Evolutionary conservation across 106 monocot species (phyloP), one percentile per base, ranked within the genome.

Genomic region (Dendrobium officinale): DNA sequence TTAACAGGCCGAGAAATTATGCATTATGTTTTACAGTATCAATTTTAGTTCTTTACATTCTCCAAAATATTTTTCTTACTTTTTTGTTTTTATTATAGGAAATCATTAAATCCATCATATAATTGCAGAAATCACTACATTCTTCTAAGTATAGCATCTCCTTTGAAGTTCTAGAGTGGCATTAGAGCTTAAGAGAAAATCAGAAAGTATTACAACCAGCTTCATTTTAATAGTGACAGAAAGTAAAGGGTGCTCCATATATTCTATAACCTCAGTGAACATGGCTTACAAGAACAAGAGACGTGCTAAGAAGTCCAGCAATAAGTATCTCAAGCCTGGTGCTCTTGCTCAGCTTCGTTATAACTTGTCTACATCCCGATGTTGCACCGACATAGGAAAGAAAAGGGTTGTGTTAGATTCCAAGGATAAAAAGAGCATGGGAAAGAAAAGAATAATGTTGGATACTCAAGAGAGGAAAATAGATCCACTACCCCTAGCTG

Each of bases 221-320:
- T 20, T 49, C 20, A 9, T 74, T 20, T 74, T 43, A 17, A 73
- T 42, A 76, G 76, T 27, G 47, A 49, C 76, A 24, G 76, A 47
- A 76, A 48, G 76, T 24, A 43, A 51, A 75, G 11, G 24, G 44
- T 27, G 76, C 27, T 74, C 19, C 74, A 2, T 42, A 74, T 11
- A 44, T 20, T 68, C 47, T 7, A 80, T 86, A 88, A 81, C 72
- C 41, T 55, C 80, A 1, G 41, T 79, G 84, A 67, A 68, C 11
- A 90, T 93, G 87, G 77, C 86, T 75, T 86, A 89, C 68, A 95
- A 91, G 64, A 89, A 84, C 75, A 99, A 91, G 82, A 99, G 85
- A 80, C 77, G 86, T 44, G 80, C 76, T 9, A 95, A 84, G 79
- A 88, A 77, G 24, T 31, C 84, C 48, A 88, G 80, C 47, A 92